Percentiles rank a stretch among this genome's conserved stretches.
Conservation (phyloP, 345 rosid genomes). For the Heritiera fomes region DNA sequence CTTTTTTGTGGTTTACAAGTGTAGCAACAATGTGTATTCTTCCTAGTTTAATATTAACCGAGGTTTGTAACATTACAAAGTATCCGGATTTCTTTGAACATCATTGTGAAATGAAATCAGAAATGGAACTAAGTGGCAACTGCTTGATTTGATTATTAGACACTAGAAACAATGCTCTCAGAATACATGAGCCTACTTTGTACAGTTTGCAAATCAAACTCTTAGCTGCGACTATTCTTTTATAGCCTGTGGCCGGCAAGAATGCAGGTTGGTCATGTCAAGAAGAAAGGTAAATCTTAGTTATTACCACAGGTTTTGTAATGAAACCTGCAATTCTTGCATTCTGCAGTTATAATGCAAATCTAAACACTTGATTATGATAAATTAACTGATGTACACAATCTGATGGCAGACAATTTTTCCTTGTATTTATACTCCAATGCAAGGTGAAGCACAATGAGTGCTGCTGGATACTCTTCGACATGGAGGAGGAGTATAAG, state of each 20-base stretch:
- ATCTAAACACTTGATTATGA: not conserved
- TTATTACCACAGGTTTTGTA: not conserved
- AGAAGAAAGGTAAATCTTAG: not conserved
- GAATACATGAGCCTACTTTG: not conserved
- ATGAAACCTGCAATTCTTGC: not conserved
- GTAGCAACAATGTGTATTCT: constrained; percentile 2
- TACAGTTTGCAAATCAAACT: not conserved
- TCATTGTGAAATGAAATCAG: not conserved
- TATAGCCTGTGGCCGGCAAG: too few species aligned
- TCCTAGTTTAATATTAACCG: constrained; percentile 7
- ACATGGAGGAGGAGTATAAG: constrained; percentile 42
- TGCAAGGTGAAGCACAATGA: constrained; percentile 39
- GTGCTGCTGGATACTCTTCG: constrained; percentile 48
- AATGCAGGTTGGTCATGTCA: not conserved
- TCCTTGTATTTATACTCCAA: constrained; percentile 19
- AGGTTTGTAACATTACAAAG: not conserved
- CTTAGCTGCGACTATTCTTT: not conserved
- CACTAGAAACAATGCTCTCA: not conserved
- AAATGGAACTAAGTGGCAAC: not conserved
- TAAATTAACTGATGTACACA: too few species aligned
- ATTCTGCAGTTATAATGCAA: not conserved
- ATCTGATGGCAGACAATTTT: too few species aligned
- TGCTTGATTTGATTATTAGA: not conserved
- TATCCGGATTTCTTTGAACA: not conserved
- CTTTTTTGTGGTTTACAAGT: not conserved